Conservation (phyloP, 2,329 filamentous ascomycete species). For the Ampelomyces quisqualis region DNA sequence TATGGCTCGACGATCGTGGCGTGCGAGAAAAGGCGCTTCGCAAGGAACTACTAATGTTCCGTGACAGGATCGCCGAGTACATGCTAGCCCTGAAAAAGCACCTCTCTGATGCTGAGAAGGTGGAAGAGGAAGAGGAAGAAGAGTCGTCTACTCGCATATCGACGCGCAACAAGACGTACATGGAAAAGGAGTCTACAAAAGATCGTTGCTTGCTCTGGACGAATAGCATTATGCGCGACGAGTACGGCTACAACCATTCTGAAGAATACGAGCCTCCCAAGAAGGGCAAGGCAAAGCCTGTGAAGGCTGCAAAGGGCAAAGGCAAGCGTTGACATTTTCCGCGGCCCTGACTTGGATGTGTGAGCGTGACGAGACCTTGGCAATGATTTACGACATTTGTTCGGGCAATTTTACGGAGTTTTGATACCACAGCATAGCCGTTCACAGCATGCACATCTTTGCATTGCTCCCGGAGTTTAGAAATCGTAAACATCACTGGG, state of each 20-base stretch:
- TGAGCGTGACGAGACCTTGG: neutral
- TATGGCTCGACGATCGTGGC: constrained; percentile 86
- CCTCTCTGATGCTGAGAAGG: constrained; percentile 56
- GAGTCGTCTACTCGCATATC: constrained; percentile 58
- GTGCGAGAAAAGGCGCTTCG: constrained; percentile 81
- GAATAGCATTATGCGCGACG: constrained; percentile 61
- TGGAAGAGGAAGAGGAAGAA: constrained; percentile 50
- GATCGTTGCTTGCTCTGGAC: constrained; percentile 66
- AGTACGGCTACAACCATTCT: constrained; percentile 61
- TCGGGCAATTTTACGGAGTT: constrained; percentile 22
- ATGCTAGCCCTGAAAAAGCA: constrained; percentile 82
- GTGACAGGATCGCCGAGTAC: constrained; percentile 71
- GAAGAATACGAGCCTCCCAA: constrained; percentile 55
- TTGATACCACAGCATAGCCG: constrained; percentile 20
- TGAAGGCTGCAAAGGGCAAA: constrained; percentile 33
- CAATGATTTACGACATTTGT: constrained; percentile 22
- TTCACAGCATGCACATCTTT: constrained; percentile 14
- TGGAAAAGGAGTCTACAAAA: constrained; percentile 54
- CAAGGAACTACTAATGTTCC: constrained; percentile 79
- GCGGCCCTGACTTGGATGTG: neutral
- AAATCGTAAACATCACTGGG: constrained; percentile 1
- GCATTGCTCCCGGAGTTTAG: constrained; percentile 22
- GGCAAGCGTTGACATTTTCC: constrained; percentile 25
- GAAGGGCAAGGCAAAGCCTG: constrained; percentile 47
- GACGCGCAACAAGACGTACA: constrained; percentile 63